Base-by-base conservation (phyloP, 345 rosid species). In the Barbarea vulgaris region DNA sequence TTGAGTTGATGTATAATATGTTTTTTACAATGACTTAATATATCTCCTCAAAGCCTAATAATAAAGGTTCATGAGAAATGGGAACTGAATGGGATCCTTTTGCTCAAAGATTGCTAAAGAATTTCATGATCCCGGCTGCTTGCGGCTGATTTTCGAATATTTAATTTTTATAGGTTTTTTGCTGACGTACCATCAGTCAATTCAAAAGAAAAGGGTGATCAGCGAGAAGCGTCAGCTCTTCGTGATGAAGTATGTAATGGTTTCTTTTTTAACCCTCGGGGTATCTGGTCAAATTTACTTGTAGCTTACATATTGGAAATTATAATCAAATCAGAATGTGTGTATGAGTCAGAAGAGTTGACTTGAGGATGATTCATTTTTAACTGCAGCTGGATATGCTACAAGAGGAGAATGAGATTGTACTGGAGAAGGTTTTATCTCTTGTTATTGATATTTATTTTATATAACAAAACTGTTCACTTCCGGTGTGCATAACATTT, bases 181-280 rank as follows among this genome's bases (percentile, higher is more conserved):
- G 57, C 90, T 50, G 91, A 91, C 69, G 74, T 84, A 56, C 83
- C 87, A 72, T 89, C 83, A 39, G 80, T 79, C 1, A 88, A 86
- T 80, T 64, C 78, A 36, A 86, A 85, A 77, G 90, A 87, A 50
- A 34, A 75, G 37, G 93, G 91, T 67, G 91, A 93, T 85, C 90
- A 87, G 75, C 91, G 84, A 28, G 97, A 93, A 85, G 90, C 97
- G 71, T 96, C 98, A 79, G 96, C 96, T 37, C 97, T 96, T 80
- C 95, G 87, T 64, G 99, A 96, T 85, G 99, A 96, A 84, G 99
- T 95, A 87, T 76, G 85, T 65, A 68, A 70, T 59, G 46, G 31
- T 81, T 78, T 53, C 53, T 30, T 47, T 47, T 51, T 54, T 51
- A 25, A 33, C 14, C 42, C 18, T 46, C 27, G 17, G 31, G 57